Base-by-base conservation (phyloP, 73 alveolate species). In the Paramecium biaurelia region DNA sequence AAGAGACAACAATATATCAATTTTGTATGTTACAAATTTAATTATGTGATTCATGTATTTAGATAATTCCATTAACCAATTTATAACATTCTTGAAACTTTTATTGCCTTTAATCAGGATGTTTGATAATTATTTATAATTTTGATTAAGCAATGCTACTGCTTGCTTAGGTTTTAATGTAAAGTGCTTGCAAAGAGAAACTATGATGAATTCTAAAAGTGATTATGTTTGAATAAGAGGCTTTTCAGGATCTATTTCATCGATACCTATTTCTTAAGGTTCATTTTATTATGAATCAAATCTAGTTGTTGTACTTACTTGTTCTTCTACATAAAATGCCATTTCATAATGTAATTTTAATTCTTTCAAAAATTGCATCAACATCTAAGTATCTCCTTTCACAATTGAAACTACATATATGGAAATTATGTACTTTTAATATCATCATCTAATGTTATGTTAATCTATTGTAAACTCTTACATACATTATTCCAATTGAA, bases 51-150 rank as follows among this genome's bases (percentile, higher is more conserved):
- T 21, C 20, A 45, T 79, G 72, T 43, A 42, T 45, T 79, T 79
- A 42, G 70, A 47, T 30, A 79, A 79, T 23, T 79, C 90, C 72
- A 79, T 79, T 20, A 79, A 24, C 90, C 90, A 79, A 79, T 79
- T 79, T 4, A 43, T 43, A 1, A 79, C 42, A 79, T 7, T 26
- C 32, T 79, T 79, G 28, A 79, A 79, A 38, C 76, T 37, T 43
- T 79, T 79, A n/a, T 79, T 79, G 47, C 90, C 90, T 12, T 43
- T 79, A 6, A 79, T 79, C 4, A 79, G 15, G n/a, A 79, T 42
- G 28, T 47, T 79, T 15, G 70, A 42, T 79, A 79, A 79, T 45
- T 79, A 34, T 79, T 79, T 79, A 34, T 79, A 42, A 79, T 45
- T 79, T 18, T 41, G 8, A 41, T 79, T 47, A 3, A 79, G 28